These are phyloP conservation scores for Aspergillus sp. DNA, from an alignment of 2,329 filamentous ascomycete species.

Conservation along the genomic window DNA sequence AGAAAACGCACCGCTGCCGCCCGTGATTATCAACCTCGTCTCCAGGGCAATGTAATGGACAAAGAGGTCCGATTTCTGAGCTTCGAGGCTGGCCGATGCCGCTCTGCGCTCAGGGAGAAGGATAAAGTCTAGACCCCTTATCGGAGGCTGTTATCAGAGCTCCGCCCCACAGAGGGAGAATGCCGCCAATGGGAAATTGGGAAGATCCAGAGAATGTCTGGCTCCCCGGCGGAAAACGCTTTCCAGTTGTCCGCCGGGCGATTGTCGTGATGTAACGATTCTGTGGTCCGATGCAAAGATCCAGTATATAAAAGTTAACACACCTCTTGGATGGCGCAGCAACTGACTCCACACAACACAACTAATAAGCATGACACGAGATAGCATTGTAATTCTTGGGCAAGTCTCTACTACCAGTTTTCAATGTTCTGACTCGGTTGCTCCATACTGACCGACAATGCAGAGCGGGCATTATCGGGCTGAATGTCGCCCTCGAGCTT, in stretches of 20 bases:
- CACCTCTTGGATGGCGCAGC: no score
- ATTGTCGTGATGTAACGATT: neutral
- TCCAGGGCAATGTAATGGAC: no score
- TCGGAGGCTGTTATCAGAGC: neutral
- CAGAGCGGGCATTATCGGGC: constrained; percentile 17
- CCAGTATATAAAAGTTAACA: neutral
- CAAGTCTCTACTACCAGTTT: neutral
- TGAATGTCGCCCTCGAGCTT: constrained; percentile 18
- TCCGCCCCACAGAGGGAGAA: neutral
- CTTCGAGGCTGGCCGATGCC: neutral
- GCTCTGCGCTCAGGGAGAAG: neutral
- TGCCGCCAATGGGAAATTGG: constrained; percentile 24
- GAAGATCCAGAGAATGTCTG: neutral
- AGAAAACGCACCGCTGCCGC: no score
- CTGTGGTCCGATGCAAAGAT: neutral
- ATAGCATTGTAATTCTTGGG: constrained; percentile 1
- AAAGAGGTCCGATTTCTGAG: no score
- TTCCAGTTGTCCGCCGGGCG: neutral
- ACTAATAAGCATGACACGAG: neutral
- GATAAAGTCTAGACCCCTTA: neutral
- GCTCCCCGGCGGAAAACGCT: neutral
- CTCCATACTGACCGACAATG: neutral
- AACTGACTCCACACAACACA: neutral
- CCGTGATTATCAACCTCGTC: no score
- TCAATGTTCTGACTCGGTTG: neutral